Conservation (phyloP, 495 filamentous ascomycete genomes). For the Trichoderma gamsii region DNA sequence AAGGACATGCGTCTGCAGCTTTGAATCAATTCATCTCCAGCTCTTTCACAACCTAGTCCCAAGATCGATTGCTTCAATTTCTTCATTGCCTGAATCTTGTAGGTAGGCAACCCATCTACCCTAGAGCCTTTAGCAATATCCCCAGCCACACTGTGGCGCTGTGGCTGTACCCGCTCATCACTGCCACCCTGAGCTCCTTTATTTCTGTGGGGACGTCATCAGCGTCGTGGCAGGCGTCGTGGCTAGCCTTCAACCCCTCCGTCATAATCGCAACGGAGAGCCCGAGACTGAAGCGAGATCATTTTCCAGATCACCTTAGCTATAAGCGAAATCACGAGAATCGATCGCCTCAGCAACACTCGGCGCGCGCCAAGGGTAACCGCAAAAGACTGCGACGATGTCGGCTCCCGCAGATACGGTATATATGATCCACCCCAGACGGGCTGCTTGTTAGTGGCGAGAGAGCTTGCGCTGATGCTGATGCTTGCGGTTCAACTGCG, state of each 20-base stretch:
- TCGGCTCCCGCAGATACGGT: constrained; percentile 5
- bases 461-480: constrained; percentile 5
- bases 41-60: not conserved
- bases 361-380: not conserved
- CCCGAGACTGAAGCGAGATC: constrained; percentile 3
- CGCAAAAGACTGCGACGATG: not conserved
- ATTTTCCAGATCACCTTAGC: not conserved
- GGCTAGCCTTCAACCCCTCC: constrained; percentile 7
- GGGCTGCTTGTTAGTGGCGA: constrained; percentile 10
- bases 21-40: not conserved
- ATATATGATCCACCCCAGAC: not conserved
- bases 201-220: constrained; percentile 9
- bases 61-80: not conserved
- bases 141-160: not conserved
- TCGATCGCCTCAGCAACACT: not conserved
- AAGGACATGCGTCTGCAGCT: not conserved
- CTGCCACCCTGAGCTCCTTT: not conserved
- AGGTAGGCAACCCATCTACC: not conserved
- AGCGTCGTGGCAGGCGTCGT: constrained; percentile 8
- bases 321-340: constrained; percentile 10
- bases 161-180: not conserved
- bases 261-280: constrained; percentile 13
- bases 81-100: not conserved
- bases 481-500: not conserved
- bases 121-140: not conserved